Base-by-base conservation (phyloP, 2,329 filamentous ascomycete genomes). In the Cryphonectria japonica region DNA sequence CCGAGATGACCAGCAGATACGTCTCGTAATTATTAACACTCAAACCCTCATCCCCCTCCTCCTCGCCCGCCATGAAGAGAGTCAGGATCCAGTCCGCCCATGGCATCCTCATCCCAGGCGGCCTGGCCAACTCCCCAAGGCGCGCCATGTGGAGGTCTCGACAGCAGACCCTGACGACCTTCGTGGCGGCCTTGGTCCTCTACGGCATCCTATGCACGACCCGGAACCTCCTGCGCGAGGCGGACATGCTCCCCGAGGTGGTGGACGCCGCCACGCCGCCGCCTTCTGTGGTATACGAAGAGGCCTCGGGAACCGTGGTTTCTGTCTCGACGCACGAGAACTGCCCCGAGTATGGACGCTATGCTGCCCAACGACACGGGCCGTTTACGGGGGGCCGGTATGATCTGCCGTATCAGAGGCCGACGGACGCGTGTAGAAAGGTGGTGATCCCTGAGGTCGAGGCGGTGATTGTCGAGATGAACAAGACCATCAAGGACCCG, bases 391-490 rank as follows among this genome's bases (percentile, higher is more conserved):
- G 73, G 1, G 80, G 80, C 0, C 75, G 74, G 39, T 77, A 77
- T 69, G 73, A 76, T 39, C 77, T 81, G 67, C 76, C 79, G 1
- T 80, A 76, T 68, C 78, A 79, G 67, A 85, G 92, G 71, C 93
- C 92, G 0, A 85, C 85, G 2, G 83, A 84, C 70, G 86, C 86
- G 77, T 95, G 93, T 78, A 89, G 93, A 66, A 93, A 91, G 0
- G 94, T 95, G 81, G 86, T 88, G 69, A 92, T 91, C 3, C 84
- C 87, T 0, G 83, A 87, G 2, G 91, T 95, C 1, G 93, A 95
- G 78, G 84, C 90, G 72, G 87, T 92, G 60, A 93, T 95, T 71
- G 68, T 69, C 2, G 75, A 74, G 32, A 77, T 81, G 75, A 78
- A 75, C 70, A 71, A 71, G 29, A 65, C 75, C n/a, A 78, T 80